Conservation (phyloP, 2,329 filamentous ascomycete genomes). For the Simplicillium sp. region DNA sequence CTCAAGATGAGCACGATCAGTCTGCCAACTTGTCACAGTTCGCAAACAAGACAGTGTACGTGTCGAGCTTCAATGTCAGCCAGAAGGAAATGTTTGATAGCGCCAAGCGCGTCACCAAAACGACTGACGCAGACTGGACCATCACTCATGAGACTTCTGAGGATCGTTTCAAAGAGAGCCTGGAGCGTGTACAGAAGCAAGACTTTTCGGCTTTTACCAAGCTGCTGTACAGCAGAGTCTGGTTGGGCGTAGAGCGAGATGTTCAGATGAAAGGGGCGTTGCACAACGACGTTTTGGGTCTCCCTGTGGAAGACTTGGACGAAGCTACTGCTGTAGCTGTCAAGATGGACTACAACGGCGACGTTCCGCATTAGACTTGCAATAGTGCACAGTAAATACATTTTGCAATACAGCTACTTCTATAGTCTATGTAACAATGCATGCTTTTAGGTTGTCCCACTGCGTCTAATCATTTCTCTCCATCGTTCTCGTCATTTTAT, state of each 20-base stretch:
- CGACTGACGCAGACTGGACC: slow-evolving; percentile 48
- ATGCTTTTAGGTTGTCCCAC: no score
- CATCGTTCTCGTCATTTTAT: no score
- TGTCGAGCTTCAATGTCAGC: slow-evolving; percentile 45
- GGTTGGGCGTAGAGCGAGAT: slow-evolving; percentile 26
- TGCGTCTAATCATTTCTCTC: no score
- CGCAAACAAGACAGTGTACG: slow-evolving; percentile 34
- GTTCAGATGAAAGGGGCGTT: slow-evolving; percentile 22
- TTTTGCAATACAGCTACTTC: no score
- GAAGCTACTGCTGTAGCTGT: slow-evolving; percentile 38
- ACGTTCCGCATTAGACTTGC: neutral
- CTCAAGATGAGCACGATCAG: slow-evolving; percentile 20
- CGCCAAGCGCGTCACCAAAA: slow-evolving; percentile 47
- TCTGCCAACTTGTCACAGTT: slow-evolving; percentile 26
- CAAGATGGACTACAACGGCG: slow-evolving; percentile 19
- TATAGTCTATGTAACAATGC: no score
- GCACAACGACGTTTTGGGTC: slow-evolving; percentile 37
- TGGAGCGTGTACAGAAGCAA: slow-evolving; percentile 28
- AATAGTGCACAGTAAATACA: no score
- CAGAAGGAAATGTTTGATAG: slow-evolving; percentile 56
- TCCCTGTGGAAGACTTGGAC: slow-evolving; percentile 46
- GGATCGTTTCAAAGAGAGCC: slow-evolving; percentile 36
- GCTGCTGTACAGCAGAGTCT: slow-evolving; percentile 42
- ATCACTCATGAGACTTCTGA: slow-evolving; percentile 34
- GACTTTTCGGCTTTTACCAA: slow-evolving; percentile 32